phyloP scores from a whole-genome alignment of 1,284 basidiomycete species.

The Inonotus hispidus region DNA sequence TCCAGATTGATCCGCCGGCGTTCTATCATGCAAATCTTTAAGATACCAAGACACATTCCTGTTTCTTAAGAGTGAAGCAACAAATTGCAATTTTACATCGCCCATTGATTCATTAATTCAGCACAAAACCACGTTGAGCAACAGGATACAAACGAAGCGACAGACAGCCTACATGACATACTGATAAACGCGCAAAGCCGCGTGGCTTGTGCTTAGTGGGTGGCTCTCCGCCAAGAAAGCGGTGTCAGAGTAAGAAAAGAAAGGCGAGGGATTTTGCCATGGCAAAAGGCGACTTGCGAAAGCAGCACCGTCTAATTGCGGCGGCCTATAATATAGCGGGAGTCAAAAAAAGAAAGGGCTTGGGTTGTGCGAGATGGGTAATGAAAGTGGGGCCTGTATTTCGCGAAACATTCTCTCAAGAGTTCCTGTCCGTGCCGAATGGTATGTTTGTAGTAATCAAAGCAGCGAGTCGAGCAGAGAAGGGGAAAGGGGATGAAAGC shows the following conservation, averaged over 20 bases:
- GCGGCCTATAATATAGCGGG: slow-evolving; percentile 15
- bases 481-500: background rate
- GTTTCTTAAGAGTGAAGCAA: too few species aligned
- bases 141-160: slow-evolving; percentile 11
- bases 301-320: slow-evolving; percentile 13
- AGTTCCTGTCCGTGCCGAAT: slow-evolving; percentile 17
- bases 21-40: too few species aligned
- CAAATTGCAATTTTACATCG: slow-evolving; percentile 1
- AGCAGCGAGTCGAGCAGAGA: background rate
- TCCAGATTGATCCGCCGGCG: too few species aligned
- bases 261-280: slow-evolving; percentile 3
- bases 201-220: background rate
- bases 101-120: slow-evolving; percentile 6
- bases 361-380: background rate
- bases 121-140: slow-evolving; percentile 4
- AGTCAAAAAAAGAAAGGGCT: background rate
- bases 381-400: slow-evolving; percentile 7
- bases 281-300: background rate
- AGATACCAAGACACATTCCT: too few species aligned
- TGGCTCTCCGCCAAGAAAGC: background rate
- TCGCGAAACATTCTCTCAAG: slow-evolving; percentile 17
- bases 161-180: slow-evolving; percentile 1
- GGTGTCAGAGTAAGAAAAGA: background rate
- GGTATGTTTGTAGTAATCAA: slow-evolving; percentile 6
- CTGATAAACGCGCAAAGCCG: background rate